These are phyloP conservation scores for Acanthamoeba quina DNA, from an alignment of 208 protist genomes.

Conservation along the genomic window DNA sequence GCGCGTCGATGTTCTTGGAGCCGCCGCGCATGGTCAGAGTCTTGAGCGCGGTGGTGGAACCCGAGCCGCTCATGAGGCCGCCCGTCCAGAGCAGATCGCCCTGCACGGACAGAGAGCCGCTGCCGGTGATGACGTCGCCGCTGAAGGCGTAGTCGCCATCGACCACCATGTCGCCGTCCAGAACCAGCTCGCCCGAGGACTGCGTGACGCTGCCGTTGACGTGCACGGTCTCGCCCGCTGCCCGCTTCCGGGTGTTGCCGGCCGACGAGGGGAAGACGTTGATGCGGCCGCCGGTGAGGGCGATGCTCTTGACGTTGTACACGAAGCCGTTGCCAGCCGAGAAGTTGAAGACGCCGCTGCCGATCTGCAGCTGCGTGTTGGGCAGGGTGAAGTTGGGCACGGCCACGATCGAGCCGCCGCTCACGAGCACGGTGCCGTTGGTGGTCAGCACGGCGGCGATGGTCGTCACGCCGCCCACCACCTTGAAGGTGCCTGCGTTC, in stretches of 20 bases:
- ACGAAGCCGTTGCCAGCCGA: constrained; percentile 27
- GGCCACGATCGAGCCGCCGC: constrained; percentile 43
- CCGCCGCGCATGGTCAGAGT: background rate
- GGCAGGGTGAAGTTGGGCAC: constrained; percentile 52
- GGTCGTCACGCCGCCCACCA: constrained; percentile 48
- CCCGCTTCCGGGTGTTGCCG: background rate
- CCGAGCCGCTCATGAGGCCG: constrained; percentile 55
- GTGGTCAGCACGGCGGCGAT: constrained; percentile 17
- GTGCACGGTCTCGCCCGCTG: background rate
- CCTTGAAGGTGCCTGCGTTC: constrained; percentile 12
- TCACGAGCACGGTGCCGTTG: constrained; percentile 24
- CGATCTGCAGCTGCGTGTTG: constrained; percentile 46
- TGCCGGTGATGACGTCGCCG: constrained; percentile 34
- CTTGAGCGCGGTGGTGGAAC: constrained; percentile 7
- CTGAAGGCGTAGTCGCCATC: background rate
- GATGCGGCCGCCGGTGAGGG: constrained; percentile 11
- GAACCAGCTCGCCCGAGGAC: background rate
- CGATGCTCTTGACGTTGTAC: constrained; percentile 39
- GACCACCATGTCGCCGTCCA: constrained; percentile 15
- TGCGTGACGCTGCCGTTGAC: constrained; percentile 31
- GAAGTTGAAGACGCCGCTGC: constrained; percentile 51
- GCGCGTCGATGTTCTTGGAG: constrained; percentile 57
- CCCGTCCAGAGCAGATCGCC: constrained; percentile 45
- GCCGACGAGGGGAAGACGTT: background rate
- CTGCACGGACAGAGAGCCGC: background rate